Conservation (phyloP, 2,329 filamentous ascomycete species). For the Hypoxylon sp. region DNA sequence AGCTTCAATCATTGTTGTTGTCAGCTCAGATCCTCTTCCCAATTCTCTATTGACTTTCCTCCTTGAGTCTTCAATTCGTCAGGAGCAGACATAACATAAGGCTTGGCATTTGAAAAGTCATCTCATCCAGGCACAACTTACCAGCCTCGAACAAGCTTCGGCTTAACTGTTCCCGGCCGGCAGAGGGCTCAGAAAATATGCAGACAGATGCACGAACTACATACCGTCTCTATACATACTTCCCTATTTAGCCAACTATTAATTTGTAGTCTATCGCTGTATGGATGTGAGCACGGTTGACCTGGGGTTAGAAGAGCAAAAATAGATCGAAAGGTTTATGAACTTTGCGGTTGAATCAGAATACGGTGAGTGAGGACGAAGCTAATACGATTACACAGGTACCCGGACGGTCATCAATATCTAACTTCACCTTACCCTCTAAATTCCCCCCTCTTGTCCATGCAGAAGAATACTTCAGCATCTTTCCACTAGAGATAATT, state of each 20-base stretch:
- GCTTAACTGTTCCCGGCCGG: constrained; percentile 31
- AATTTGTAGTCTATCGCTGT: constrained; percentile 23
- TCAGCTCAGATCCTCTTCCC: constrained; percentile 13
- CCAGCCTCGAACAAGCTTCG: constrained; percentile 33
- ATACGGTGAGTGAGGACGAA: constrained; percentile 12
- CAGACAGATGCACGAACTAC: constrained; percentile 15
- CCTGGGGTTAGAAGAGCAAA: constrained; percentile 9
- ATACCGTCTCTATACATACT: constrained; percentile 14
- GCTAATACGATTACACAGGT: constrained; percentile 10
- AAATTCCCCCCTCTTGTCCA: not conserved
- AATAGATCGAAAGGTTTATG: constrained; percentile 7
- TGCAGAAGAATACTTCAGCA: not conserved
- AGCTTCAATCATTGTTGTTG: constrained; percentile 22
- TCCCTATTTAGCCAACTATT: constrained; percentile 39
- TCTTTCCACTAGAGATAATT: constrained; percentile 3
- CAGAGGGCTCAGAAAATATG: constrained; percentile 15
- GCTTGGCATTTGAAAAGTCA: constrained; percentile 20
- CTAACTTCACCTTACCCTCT: constrained; percentile 2
- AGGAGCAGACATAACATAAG: constrained; percentile 12
- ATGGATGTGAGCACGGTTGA: constrained; percentile 3
- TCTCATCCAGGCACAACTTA: constrained; percentile 28
- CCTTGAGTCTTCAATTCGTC: constrained; percentile 4
- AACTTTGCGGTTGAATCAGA: constrained; percentile 22
- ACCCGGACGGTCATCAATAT: constrained; percentile 5
- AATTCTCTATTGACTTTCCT: constrained; percentile 8